Evolutionary conservation across 148 eudicot species (phyloP).

Genomic region (Simmondsia chinensis): DNA sequence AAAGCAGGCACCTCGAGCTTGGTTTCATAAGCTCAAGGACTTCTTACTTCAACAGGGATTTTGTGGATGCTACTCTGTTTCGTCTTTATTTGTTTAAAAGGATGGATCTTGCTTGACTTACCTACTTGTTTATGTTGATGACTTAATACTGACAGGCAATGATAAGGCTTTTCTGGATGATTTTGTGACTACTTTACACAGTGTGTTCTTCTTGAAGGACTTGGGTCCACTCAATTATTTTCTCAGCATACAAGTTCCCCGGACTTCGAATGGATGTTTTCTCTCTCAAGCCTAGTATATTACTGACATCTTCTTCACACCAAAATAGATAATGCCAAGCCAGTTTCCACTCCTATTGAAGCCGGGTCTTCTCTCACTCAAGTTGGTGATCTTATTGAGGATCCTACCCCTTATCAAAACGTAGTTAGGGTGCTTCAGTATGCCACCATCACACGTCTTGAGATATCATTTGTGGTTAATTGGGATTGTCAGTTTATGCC

Average conservation of each 20-base stretch:
- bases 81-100: not conserved
- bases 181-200: not conserved
- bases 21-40: not conserved
- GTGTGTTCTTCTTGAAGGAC: not conserved
- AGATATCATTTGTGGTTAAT: too few species aligned
- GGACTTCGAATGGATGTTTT: not conserved
- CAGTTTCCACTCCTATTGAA: too few species aligned
- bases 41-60: not conserved
- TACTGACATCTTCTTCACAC: not conserved
- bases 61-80: not conserved
- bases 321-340: not conserved
- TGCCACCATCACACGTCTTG: too few species aligned
- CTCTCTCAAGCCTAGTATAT: not conserved
- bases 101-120: not conserved
- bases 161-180: not conserved
- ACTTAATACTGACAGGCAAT: not conserved
- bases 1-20: conserved; percentile 3
- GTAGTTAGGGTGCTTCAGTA: too few species aligned
- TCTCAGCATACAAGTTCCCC: not conserved
- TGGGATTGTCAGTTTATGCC: too few species aligned
- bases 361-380: too few species aligned
- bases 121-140: conserved; percentile 1
- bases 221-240: not conserved
- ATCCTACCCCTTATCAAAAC: too few species aligned
- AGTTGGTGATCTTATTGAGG: too few species aligned